A percentile compares a stretch with the other conserved stretches of the same genome.
phyloP scores from a whole-genome alignment of 768 basidiomycete genomes.

The Arthromyces matolae region DNA sequence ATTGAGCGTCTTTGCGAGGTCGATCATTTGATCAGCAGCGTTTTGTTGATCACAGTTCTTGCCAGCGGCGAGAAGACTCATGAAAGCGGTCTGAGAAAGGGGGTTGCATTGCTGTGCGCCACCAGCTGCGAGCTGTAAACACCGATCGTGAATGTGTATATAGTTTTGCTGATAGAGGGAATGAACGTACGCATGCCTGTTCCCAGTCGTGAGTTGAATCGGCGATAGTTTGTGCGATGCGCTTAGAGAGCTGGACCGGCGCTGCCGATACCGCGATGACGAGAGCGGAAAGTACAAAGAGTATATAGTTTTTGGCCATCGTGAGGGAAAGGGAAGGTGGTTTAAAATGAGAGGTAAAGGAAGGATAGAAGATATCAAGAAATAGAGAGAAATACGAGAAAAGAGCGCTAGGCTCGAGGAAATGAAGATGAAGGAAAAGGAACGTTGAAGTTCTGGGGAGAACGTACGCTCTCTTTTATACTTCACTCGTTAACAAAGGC shows the following conservation, averaged over 20 bases:
- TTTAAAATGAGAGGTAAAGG: neutral
- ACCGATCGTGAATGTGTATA: neutral
- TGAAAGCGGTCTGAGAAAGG: conserved; percentile 41
- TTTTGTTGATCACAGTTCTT: conserved; percentile 45
- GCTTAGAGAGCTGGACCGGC: conserved; percentile 33
- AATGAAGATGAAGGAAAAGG: neutral
- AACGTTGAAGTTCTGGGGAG: too few species aligned
- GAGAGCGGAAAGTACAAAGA: conserved; percentile 27
- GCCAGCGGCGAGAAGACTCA: conserved; percentile 43
- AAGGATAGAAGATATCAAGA: neutral
- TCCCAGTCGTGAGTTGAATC: conserved; percentile 49
- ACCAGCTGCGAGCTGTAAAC: conserved; percentile 35
- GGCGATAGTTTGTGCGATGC: conserved; percentile 46
- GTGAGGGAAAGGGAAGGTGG: neutral
- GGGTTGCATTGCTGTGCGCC: conserved; percentile 45
- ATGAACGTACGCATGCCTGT: conserved; percentile 44
- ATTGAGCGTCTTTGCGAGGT: conserved; percentile 40
- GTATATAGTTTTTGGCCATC: conserved; percentile 30
- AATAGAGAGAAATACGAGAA: neutral
- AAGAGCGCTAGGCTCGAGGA: conserved; percentile 1
- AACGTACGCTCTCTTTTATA: too few species aligned
- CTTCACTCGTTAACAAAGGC: too few species aligned
- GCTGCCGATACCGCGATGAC: conserved; percentile 28
- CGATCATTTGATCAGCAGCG: conserved; percentile 46
- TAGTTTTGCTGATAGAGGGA: neutral